These are phyloP conservation scores for Monilinia fructicola DNA, from an alignment of 2,329 filamentous ascomycete genomes.

Conservation along the genomic window DNA sequence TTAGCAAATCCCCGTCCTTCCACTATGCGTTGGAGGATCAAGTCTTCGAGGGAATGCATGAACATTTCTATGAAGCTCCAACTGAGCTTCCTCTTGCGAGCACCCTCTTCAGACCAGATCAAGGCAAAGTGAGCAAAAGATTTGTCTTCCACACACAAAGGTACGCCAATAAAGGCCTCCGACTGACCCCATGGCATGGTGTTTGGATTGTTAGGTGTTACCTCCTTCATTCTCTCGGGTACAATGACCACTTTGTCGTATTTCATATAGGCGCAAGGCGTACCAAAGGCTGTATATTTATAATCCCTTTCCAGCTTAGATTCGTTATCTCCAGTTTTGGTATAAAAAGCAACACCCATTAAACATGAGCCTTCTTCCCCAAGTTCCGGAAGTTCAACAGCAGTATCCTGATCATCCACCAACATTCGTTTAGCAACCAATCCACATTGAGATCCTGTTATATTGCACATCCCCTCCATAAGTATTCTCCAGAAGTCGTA, in stretches of 20 bases:
- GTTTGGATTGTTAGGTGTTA: slow-evolving; percentile 61
- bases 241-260: slow-evolving; percentile 71
- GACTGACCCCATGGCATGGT: slow-evolving; percentile 54
- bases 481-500: slow-evolving; percentile 64
- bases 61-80: slow-evolving; percentile 69
- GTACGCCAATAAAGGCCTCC: slow-evolving; percentile 66
- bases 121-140: slow-evolving; percentile 70
- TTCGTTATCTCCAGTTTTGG: slow-evolving; percentile 57
- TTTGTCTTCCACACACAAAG: slow-evolving; percentile 63
- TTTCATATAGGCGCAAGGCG: slow-evolving; percentile 67
- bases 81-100: slow-evolving; percentile 53
- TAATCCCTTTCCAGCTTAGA: slow-evolving; percentile 57
- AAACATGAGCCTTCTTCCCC: slow-evolving; percentile 62
- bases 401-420: slow-evolving; percentile 56
- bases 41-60: slow-evolving; percentile 66
- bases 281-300: slow-evolving; percentile 61
- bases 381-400: slow-evolving; percentile 60
- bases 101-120: slow-evolving; percentile 67
- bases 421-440: slow-evolving; percentile 67
- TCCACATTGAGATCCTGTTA: slow-evolving; percentile 64
- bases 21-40: slow-evolving; percentile 58
- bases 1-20: slow-evolving; percentile 50
- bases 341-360: slow-evolving; percentile 65
- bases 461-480: slow-evolving; percentile 62
- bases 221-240: slow-evolving; percentile 58